A percentile compares a stretch with the other conserved stretches of the same genome.
phyloP scores from a whole-genome alignment of 495 filamentous ascomycete species.

The Clavariopsis aquatica region DNA sequence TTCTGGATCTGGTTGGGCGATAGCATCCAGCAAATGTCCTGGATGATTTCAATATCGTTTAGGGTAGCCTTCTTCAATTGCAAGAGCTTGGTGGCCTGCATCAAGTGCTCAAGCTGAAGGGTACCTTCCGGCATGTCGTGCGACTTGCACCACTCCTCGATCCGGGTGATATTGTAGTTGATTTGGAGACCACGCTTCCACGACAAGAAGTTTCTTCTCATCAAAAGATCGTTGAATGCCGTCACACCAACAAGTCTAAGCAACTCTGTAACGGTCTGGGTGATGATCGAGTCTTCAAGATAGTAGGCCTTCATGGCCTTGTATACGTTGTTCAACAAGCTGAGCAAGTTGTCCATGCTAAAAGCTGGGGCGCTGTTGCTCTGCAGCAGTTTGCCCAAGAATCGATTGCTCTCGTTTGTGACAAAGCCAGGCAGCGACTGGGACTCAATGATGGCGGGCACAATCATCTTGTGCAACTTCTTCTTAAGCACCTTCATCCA shows the following conservation, averaged over 20 bases:
- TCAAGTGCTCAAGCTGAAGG: constrained; percentile 95
- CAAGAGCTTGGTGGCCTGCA: constrained; percentile 99
- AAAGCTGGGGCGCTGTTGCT: constrained; percentile 85
- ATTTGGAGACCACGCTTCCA: constrained; percentile 99
- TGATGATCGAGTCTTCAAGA: constrained; percentile 92
- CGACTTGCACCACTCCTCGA: constrained; percentile 99
- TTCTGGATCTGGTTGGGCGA: constrained; percentile 99
- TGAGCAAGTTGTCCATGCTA: constrained; percentile 99
- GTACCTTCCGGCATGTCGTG: constrained; percentile 99
- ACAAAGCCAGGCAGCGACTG: constrained; percentile 98
- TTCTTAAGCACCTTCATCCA: constrained; percentile 99
- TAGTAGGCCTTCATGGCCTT: constrained; percentile 98
- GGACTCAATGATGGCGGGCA: constrained; percentile 97
- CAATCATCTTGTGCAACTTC: constrained; percentile 98
- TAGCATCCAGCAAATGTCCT: constrained; percentile 99
- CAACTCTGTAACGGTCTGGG: constrained; percentile 91
- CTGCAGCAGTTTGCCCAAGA: constrained; percentile 93
- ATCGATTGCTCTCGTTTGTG: constrained; percentile 95
- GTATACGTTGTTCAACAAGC: constrained; percentile 94
- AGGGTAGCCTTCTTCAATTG: constrained; percentile 99
- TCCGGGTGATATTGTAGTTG: constrained; percentile 99
- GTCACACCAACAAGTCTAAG: constrained; percentile 93
- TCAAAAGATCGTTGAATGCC: constrained; percentile 96
- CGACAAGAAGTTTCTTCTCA: constrained; percentile 96
- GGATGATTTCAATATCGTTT: constrained; percentile 99